Percentiles rank a stretch among this genome's conserved stretches.
These are phyloP conservation scores for Cercospora sojina DNA, from an alignment of 2,329 filamentous ascomycete species.

Conservation along the genomic window DNA sequence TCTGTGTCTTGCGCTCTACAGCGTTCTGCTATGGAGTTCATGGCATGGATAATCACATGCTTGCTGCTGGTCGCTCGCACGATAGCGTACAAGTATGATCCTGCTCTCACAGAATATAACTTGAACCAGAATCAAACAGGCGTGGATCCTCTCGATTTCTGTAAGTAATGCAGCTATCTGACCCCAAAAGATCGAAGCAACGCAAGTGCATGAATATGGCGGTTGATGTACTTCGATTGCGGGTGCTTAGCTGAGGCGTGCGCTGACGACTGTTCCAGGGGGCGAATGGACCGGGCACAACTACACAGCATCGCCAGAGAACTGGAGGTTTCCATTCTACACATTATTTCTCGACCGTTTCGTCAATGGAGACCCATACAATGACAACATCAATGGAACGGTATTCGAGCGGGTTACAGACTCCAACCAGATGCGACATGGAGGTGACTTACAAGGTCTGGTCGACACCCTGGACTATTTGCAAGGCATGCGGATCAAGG, in stretches of 20 bases:
- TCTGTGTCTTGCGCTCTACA: neutral
- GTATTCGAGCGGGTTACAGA: slow-evolving; percentile 60
- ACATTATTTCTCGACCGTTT: slow-evolving; percentile 63
- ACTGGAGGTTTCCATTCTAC: slow-evolving; percentile 65
- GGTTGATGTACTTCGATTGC: neutral
- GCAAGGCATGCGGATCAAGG: slow-evolving; percentile 58
- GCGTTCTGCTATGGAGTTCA: slow-evolving; percentile 1
- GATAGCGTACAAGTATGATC: slow-evolving; percentile 43
- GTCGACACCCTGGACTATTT: slow-evolving; percentile 63
- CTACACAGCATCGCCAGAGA: slow-evolving; percentile 56
- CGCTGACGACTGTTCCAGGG: slow-evolving; percentile 21
- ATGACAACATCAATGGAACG: slow-evolving; percentile 62
- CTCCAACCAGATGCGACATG: slow-evolving; percentile 61
- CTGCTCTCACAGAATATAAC: slow-evolving; percentile 54
- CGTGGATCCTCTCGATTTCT: slow-evolving; percentile 56
- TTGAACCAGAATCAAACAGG: slow-evolving; percentile 59
- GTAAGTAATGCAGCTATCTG: neutral
- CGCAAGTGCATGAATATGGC: neutral
- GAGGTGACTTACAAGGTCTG: slow-evolving; percentile 59
- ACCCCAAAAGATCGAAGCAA: neutral
- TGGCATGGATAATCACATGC: neutral
- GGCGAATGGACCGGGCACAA: slow-evolving; percentile 54
- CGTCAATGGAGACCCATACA: slow-evolving; percentile 63
- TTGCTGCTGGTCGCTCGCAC: slow-evolving; percentile 2
- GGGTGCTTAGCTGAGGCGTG: neutral